These are phyloP conservation scores for Boletus bicolor DNA, from an alignment of 768 basidiomycete species.

Conservation along the genomic window DNA sequence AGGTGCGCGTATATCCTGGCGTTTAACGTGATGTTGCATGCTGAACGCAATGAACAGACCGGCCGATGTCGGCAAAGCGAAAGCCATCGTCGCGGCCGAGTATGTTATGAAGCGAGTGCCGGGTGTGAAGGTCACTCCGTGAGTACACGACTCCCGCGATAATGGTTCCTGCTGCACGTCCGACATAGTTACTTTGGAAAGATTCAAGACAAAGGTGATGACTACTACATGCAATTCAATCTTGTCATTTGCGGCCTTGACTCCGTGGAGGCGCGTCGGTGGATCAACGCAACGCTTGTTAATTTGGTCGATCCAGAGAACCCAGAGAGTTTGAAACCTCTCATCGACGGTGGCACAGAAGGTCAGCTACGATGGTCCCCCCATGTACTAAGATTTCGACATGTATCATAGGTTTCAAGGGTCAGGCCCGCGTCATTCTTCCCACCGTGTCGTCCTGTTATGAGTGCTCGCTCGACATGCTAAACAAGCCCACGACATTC, in stretches of 20 bases:
- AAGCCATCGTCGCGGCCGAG: slow-evolving; percentile 91
- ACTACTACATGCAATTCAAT: slow-evolving; percentile 96
- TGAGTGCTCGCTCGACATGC: slow-evolving; percentile 97
- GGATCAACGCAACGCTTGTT: slow-evolving; percentile 98
- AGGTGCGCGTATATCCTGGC: slow-evolving; percentile 47
- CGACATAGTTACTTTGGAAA: slow-evolving; percentile 82
- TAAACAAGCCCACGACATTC: slow-evolving; percentile 94
- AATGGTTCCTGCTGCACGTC: slow-evolving; percentile 7
- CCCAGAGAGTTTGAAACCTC: slow-evolving; percentile 90
- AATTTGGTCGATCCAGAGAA: slow-evolving; percentile 91
- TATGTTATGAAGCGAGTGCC: slow-evolving; percentile 97
- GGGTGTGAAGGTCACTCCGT: slow-evolving; percentile 97
- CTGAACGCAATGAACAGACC: slow-evolving; percentile 42
- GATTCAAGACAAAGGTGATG: slow-evolving; percentile 95
- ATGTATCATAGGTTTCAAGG: slow-evolving; percentile 79
- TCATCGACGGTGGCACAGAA: slow-evolving; percentile 99
- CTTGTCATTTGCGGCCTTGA: slow-evolving; percentile 96
- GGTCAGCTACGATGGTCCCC: slow-evolving; percentile 43
- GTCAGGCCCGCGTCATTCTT: slow-evolving; percentile 94
- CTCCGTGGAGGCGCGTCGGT: slow-evolving; percentile 93
- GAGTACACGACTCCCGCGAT: slow-evolving; percentile 32
- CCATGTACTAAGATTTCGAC: background rate
- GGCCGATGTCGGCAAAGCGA: slow-evolving; percentile 91
- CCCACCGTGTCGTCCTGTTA: slow-evolving; percentile 96
- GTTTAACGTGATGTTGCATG: background rate